phyloP scores from a whole-genome alignment of 352 stramenopile species.

The Globisporangium acanthophoron region DNA sequence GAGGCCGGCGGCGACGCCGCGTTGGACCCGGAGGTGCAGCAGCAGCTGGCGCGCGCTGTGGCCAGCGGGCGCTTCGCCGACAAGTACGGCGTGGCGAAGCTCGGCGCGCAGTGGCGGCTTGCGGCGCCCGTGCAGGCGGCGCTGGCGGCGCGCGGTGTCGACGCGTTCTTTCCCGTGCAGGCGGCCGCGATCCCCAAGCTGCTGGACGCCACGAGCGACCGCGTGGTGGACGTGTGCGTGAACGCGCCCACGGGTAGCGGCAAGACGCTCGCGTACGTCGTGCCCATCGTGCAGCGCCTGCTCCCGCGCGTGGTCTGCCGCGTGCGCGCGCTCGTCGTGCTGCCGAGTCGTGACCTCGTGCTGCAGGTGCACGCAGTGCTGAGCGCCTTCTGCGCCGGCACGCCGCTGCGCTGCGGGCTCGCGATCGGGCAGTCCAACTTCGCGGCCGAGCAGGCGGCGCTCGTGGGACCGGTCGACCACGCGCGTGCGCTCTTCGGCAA shows the following conservation, averaged over 20 bases:
- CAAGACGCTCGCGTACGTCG: slow-evolving; percentile 96
- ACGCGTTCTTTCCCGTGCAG: slow-evolving; percentile 95
- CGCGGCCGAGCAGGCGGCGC: slow-evolving; percentile 58
- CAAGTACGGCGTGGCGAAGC: slow-evolving; percentile 65
- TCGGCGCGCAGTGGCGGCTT: slow-evolving; percentile 45
- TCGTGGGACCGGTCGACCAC: slow-evolving; percentile 48
- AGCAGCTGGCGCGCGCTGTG: slow-evolving; percentile 12
- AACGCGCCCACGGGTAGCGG: slow-evolving; percentile 95
- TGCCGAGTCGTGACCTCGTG: slow-evolving; percentile 96
- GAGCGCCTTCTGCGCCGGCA: slow-evolving; percentile 52
- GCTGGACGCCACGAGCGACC: slow-evolving; percentile 76
- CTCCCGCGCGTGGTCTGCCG: slow-evolving; percentile 71
- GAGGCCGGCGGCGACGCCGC: neutral
- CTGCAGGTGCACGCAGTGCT: slow-evolving; percentile 86
- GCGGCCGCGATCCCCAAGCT: slow-evolving; percentile 91
- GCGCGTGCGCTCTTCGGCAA: slow-evolving; percentile 26
- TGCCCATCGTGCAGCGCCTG: slow-evolving; percentile 94
- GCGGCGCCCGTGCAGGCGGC: slow-evolving; percentile 36
- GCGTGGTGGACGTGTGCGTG: slow-evolving; percentile 94
- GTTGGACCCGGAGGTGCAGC: slow-evolving; percentile 3
- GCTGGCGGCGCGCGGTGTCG: slow-evolving; percentile 43
- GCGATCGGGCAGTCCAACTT: slow-evolving; percentile 92
- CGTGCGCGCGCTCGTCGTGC: slow-evolving; percentile 93
- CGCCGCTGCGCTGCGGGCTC: slow-evolving; percentile 84
- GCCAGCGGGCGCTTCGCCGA: slow-evolving; percentile 38